Conservation (phyloP, 345 rosid genomes). For the Nephelium lappaceum region DNA sequence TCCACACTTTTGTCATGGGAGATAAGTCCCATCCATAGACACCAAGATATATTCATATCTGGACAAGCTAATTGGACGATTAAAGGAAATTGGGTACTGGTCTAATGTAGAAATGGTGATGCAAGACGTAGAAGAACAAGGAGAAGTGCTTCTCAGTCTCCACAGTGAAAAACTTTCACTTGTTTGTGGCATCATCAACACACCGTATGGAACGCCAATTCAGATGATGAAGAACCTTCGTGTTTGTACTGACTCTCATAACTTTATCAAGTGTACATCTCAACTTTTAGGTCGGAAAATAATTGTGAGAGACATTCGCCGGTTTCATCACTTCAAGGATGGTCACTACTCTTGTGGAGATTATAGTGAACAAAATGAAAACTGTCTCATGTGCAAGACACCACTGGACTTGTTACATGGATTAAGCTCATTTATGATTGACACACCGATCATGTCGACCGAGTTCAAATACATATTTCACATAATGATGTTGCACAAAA, state of each 20-base stretch:
- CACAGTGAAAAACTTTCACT: constrained; percentile 47
- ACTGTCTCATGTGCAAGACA: neutral
- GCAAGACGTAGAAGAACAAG: constrained; percentile 46
- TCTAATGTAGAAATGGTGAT: constrained; percentile 28
- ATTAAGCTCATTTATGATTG: neutral
- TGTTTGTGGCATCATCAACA: constrained; percentile 37
- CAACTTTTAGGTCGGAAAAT: constrained; percentile 39
- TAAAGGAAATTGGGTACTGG: constrained; percentile 41
- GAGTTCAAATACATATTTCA: neutral
- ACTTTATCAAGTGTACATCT: constrained; percentile 38
- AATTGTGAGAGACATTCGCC: constrained; percentile 37
- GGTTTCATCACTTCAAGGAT: constrained; percentile 45
- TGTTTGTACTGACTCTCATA: constrained; percentile 46
- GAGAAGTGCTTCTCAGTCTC: constrained; percentile 39
- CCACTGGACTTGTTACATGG: neutral
- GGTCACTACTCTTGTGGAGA: constrained; percentile 47
- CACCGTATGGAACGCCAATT: constrained; percentile 33
- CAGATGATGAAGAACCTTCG: constrained; percentile 42
- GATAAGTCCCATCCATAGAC: constrained; percentile 39
- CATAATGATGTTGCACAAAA: neutral
- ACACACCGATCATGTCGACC: neutral
- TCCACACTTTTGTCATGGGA: constrained; percentile 37
- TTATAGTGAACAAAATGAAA: constrained; percentile 37
- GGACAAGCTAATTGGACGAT: constrained; percentile 35
- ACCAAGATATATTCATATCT: constrained; percentile 28